phyloP scores from a whole-genome alignment of 352 stramenopile genomes.

The Pythium vanterpoolii region DNA sequence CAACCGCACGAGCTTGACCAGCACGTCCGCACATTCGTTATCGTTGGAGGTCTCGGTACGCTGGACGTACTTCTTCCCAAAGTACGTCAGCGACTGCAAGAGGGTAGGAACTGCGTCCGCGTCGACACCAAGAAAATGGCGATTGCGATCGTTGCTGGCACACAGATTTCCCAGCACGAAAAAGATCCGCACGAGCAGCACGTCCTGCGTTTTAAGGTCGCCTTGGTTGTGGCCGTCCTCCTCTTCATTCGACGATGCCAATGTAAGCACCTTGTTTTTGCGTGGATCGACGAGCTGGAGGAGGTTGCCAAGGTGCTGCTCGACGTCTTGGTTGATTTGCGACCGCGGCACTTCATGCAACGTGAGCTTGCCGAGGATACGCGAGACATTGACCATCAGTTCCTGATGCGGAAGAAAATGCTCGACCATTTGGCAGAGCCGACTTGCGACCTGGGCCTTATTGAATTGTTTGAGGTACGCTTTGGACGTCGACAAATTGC shows the following conservation, averaged over 20 bases:
- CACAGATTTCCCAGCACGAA: slow-evolving; percentile 88
- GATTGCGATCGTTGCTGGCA: slow-evolving; percentile 79
- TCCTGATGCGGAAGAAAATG: slow-evolving; percentile 55
- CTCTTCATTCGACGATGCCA: slow-evolving; percentile 2
- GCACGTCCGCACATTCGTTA: slow-evolving; percentile 39
- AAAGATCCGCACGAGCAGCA: slow-evolving; percentile 68
- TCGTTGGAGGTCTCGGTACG: background rate
- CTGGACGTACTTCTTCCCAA: slow-evolving; percentile 34
- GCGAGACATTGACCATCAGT: slow-evolving; percentile 73
- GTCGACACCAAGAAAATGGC: slow-evolving; percentile 35
- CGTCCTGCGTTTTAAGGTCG: slow-evolving; percentile 43
- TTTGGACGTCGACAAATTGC: slow-evolving; percentile 63
- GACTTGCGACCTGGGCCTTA: slow-evolving; percentile 37
- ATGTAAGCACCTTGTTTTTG: slow-evolving; percentile 36
- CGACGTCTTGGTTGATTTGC: slow-evolving; percentile 54
- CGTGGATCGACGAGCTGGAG: slow-evolving; percentile 41
- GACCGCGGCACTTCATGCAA: slow-evolving; percentile 65
- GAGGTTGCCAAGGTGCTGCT: slow-evolving; percentile 37
- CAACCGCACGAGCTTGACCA: slow-evolving; percentile 81
- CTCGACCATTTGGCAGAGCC: slow-evolving; percentile 46
- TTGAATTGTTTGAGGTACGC: slow-evolving; percentile 71
- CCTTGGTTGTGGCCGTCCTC: slow-evolving; percentile 25
- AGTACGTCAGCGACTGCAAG: slow-evolving; percentile 44
- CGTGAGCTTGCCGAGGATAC: slow-evolving; percentile 80
- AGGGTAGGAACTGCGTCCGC: slow-evolving; percentile 33